Evolutionary conservation across 345 rosid genomes (phyloP).

Genomic region (Laguncularia racemosa): DNA sequence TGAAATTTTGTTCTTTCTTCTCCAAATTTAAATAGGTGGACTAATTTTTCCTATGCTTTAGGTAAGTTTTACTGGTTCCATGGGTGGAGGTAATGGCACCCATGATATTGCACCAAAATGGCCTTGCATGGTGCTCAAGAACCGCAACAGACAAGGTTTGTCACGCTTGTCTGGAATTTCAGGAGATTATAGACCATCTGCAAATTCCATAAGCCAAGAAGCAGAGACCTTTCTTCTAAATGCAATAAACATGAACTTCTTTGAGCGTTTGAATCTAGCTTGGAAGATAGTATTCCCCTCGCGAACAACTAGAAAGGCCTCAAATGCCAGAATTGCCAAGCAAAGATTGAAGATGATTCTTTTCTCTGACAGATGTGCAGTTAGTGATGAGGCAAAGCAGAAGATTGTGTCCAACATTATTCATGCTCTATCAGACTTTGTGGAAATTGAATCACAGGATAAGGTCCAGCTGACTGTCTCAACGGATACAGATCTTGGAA

Average conservation of each 20-base stretch:
- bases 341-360: constrained; percentile 96
- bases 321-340: constrained; percentile 92
- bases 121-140: constrained; percentile 23
- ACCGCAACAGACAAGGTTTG: constrained; percentile 16
- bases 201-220: constrained; percentile 50
- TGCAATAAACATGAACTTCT: constrained; percentile 73
- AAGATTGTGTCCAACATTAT: constrained; percentile 79
- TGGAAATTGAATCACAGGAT: constrained; percentile 92
- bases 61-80: constrained; percentile 44
- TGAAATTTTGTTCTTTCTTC: neutral
- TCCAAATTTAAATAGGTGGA: neutral
- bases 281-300: constrained; percentile 95
- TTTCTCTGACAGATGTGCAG: constrained; percentile 94
- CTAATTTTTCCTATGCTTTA: constrained; percentile 13
- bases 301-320: constrained; percentile 54
- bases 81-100: constrained; percentile 28
- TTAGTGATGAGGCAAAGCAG: constrained; percentile 84
- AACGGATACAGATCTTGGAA: constrained; percentile 79
- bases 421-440: constrained; percentile 75
- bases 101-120: constrained; percentile 20
- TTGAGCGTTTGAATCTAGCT: constrained; percentile 77
- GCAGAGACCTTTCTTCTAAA: constrained; percentile 64
- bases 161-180: constrained; percentile 35
- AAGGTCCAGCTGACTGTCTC: constrained; percentile 88
- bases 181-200: constrained; percentile 46